Percentiles rank a stretch among this genome's conserved stretches.
Evolutionary conservation across 2,329 filamentous ascomycete genomes (phyloP).

Genomic region (Nigrospora osmanthi): DNA sequence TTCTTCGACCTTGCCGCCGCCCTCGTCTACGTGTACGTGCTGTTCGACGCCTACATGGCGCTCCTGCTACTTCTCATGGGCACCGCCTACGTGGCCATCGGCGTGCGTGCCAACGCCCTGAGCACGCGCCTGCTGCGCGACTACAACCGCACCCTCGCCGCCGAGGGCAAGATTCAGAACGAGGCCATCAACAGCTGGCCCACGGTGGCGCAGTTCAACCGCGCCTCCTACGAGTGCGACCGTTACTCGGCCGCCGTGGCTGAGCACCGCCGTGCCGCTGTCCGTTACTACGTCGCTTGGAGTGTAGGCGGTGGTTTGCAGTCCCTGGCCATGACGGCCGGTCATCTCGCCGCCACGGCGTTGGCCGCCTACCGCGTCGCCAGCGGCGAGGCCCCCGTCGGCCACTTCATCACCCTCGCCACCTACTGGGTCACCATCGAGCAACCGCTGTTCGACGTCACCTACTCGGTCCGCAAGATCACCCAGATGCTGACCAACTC

Average conservation of each 20-base stretch:
- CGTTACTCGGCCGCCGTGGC: slow-evolving; percentile 19
- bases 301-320: background rate
- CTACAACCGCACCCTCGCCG: slow-evolving; percentile 29
- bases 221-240: slow-evolving; percentile 19
- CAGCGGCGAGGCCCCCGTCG: background rate
- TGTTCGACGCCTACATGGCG: slow-evolving; percentile 55
- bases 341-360: background rate
- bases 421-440: background rate
- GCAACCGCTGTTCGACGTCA: slow-evolving; percentile 13
- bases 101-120: slow-evolving; percentile 42
- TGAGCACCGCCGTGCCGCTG: slow-evolving; percentile 11
- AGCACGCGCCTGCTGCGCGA: slow-evolving; percentile 23
- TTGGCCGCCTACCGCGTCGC: background rate
- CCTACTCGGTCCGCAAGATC: slow-evolving; percentile 23
- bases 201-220: slow-evolving; percentile 40
- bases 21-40: slow-evolving; percentile 49
- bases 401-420: background rate
- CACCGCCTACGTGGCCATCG: slow-evolving; percentile 32
- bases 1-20: slow-evolving; percentile 54
- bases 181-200: slow-evolving; percentile 54
- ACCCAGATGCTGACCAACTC: slow-evolving; percentile 51
- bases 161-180: slow-evolving; percentile 35
- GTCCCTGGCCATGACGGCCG: background rate
- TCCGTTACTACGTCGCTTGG: slow-evolving; percentile 8
- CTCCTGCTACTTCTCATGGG: slow-evolving; percentile 31